These are phyloP conservation scores for Sugiyamaella paludigena DNA, from an alignment of 1,139 yeast species.

Conservation along the genomic window DNA sequence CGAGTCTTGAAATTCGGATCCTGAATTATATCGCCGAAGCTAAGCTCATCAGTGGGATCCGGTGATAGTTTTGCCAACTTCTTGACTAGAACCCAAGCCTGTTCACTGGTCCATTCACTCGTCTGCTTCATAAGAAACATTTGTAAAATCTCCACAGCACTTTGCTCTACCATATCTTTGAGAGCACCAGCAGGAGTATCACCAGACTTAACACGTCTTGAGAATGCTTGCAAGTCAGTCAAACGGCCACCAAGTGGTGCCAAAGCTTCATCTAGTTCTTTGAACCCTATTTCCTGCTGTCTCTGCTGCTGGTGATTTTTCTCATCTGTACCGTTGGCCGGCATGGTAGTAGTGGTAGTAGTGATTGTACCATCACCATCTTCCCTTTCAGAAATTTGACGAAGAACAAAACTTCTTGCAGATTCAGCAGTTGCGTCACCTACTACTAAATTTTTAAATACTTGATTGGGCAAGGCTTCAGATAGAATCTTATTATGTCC, in stretches of 20 bases:
- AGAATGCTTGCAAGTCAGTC: constrained; percentile 88
- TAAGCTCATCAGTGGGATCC: constrained; percentile 14
- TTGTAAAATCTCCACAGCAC: constrained; percentile 85
- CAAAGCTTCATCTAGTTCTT: constrained; percentile 52
- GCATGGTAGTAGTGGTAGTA: constrained; percentile 19
- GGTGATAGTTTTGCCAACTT: constrained; percentile 43
- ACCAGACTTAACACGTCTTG: constrained; percentile 83
- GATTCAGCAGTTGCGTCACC: constrained; percentile 78
- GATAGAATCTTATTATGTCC: constrained; percentile 68
- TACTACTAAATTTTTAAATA: constrained; percentile 68
- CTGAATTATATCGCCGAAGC: constrained; percentile 22
- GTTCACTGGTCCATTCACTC: constrained; percentile 67
- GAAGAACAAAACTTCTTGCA: constrained; percentile 67
- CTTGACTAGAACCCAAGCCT: constrained; percentile 84
- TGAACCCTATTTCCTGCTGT: constrained; percentile 3
- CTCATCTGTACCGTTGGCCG: too few species aligned
- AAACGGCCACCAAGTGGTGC: constrained; percentile 90
- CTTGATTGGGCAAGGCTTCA: constrained; percentile 74
- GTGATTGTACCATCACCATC: constrained; percentile 23
- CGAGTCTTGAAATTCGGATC: constrained; percentile 58
- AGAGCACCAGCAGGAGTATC: constrained; percentile 77
- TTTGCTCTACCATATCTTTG: constrained; percentile 74
- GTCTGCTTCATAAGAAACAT: constrained; percentile 58
- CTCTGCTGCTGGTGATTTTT: constrained; percentile 20
- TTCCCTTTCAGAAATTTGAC: constrained; percentile 46